phyloP scores from a whole-genome alignment of 2,329 filamentous ascomycete genomes.

The Zymoseptoria crescenta region DNA sequence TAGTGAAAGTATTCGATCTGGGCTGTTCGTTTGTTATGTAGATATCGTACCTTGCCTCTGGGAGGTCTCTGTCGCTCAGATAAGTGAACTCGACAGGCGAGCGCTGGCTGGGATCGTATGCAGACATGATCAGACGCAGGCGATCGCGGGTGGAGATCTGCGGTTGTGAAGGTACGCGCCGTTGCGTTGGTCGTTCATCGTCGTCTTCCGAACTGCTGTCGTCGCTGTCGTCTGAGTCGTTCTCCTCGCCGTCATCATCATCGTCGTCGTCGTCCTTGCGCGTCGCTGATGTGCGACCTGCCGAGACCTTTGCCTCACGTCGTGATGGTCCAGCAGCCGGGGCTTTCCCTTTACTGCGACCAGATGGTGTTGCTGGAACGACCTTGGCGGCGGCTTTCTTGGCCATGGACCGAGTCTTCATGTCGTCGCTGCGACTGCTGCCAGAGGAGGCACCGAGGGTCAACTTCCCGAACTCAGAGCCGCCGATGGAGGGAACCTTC shows the following conservation, averaged over 20 bases:
- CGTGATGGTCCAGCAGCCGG: slow-evolving; percentile 1
- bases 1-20: neutral
- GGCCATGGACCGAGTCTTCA: slow-evolving; percentile 10
- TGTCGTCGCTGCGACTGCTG: slow-evolving; percentile 3
- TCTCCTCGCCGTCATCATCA: neutral
- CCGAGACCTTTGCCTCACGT: neutral
- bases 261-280: neutral
- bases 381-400: slow-evolving; percentile 6
- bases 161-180: neutral
- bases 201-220: neutral
- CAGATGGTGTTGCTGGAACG: neutral
- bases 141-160: neutral
- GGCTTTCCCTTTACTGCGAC: slow-evolving; percentile 6
- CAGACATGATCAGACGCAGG: neutral
- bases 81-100: neutral
- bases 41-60: neutral
- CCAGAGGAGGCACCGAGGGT: neutral
- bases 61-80: neutral
- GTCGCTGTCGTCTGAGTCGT: slow-evolving; percentile 1
- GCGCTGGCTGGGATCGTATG: neutral
- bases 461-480: slow-evolving; percentile 14
- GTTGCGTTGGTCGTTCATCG: neutral
- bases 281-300: neutral
- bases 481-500: slow-evolving; percentile 7
- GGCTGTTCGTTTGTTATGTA: neutral